Percentiles rank a stretch among this genome's conserved stretches.
phyloP scores from a whole-genome alignment of 768 basidiomycete genomes.

The Ephemerocybe angulata region DNA sequence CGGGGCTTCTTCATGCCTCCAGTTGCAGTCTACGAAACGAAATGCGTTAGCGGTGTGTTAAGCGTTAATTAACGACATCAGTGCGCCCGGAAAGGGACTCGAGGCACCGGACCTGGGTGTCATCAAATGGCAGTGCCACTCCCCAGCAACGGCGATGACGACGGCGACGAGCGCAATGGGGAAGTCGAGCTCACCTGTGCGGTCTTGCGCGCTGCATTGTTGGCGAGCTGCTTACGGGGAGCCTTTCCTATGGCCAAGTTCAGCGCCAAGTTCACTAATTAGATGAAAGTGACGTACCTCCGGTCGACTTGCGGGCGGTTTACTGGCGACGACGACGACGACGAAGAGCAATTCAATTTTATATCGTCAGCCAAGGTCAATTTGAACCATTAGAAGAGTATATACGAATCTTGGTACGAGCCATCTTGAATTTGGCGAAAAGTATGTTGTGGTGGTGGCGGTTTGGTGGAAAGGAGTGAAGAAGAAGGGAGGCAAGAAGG shows the following conservation, averaged over 20 bases:
- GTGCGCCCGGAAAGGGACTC: too few relatives aligned
- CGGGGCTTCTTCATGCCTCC: slow-evolving; percentile 99
- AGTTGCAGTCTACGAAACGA: slow-evolving; percentile 56
- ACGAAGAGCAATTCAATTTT: neutral
- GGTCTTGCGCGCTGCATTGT: slow-evolving; percentile 93
- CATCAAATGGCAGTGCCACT: too few relatives aligned
- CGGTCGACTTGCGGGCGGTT: slow-evolving; percentile 99
- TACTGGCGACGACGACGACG: slow-evolving; percentile 55
- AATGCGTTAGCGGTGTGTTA: neutral
- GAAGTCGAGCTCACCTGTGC: slow-evolving; percentile 65
- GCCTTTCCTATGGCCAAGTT: slow-evolving; percentile 61
- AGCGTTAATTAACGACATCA: too few relatives aligned
- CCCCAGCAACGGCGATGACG: too few relatives aligned
- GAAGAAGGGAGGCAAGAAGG: slow-evolving; percentile 38
- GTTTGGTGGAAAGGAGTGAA: slow-evolving; percentile 32
- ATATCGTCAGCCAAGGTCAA: neutral
- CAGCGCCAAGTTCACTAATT: slow-evolving; percentile 21
- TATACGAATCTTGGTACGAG: slow-evolving; percentile 75
- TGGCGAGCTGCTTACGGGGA: slow-evolving; percentile 91
- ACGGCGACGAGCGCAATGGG: slow-evolving; percentile 23
- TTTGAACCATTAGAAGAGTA: slow-evolving; percentile 14
- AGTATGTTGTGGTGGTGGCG: slow-evolving; percentile 25
- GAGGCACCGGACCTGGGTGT: too few relatives aligned
- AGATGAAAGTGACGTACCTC: slow-evolving; percentile 56
- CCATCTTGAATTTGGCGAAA: slow-evolving; percentile 48